Evolutionary conservation across 177 flowering plant genomes (phyloP), one percentile per base, ranked within the genome.

Genomic region (Viscum album): DNA sequence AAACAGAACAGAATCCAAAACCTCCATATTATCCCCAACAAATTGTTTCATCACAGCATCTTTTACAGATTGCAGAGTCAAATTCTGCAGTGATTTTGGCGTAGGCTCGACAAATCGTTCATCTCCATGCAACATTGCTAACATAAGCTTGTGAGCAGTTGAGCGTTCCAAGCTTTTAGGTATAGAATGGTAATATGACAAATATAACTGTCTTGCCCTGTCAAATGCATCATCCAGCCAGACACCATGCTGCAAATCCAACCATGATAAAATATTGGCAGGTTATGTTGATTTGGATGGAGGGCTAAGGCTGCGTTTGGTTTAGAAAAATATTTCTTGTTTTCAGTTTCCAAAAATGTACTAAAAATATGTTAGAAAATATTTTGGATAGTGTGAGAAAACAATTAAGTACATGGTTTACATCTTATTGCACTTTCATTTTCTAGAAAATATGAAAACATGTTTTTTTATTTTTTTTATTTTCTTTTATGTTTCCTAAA

Each of bases 221-320:
- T 92, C 98, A 81, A 95, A 92, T 43, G 99, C 99, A 85, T 95
- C 99, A 52, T 95, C 99, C 66, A 92, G 78, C 99, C 99, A 95
- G 68, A 92, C 97, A 76, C 89, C 90, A 80, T 90, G 97, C 99
- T 95, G 97, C 83, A 85, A 50, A 56, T 66, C 73, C 12, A 67
- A 43, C 63, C 31, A 19, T 19, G 29, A 66, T 37, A 7, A 66
- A 23, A 17, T 29, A 2, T 28, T 66, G 56, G 45, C 61, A 30
- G 36, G 31, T 24, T 39, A 70, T 43, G 43, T 13, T 13, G 13
- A 5, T n/a, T n/a, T n/a, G n/a, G n/a, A n/a, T n/a, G n/a, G n/a
- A n/a, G n/a, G n/a, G n/a, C n/a, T n/a, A n/a, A n/a, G n/a, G n/a
- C n/a, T n/a, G n/a, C n/a, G n/a, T n/a, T n/a, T n/a, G n/a, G n/a